Base-by-base conservation (phyloP, 192 early-diverging fungal genomes). In the Pilobolus umbonatus region DNA sequence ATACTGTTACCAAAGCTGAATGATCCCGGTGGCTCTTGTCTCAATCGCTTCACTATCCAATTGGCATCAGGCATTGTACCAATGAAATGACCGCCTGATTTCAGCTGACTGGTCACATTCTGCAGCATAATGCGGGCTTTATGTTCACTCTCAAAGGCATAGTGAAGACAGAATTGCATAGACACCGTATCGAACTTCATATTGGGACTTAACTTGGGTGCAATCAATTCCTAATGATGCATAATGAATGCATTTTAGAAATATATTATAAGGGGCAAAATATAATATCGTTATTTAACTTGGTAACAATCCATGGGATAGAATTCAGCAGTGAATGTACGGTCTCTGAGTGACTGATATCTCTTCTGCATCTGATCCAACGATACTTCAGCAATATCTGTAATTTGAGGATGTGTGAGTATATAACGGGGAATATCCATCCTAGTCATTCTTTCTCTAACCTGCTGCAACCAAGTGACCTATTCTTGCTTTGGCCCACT, bases 91-190 rank as follows among this genome's bases (percentile, higher is more conserved):
- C 94, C 97, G 21, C 89, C 93, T 11, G 74, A 57, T 5, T 70
- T 71, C 63, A 99, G 70, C 11, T 83, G 75, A 9, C 66, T 59
- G 0, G 88, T 73, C 7, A 96, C 86, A 63, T 95, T 96, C 47
- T 78, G 69, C 43, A 99, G 72, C 75, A 89, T 93, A 63, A 81
- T 82, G 6, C 88, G 73, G 0, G 86, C 93, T 64, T 88, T 92
- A 19, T 61, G 44, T 71, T 98, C 94, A 3, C 81, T 77, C 56
- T 93, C 90, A 61, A 96, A 98, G 0, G 92, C 87, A 71, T 99
- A 99, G 71, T 98, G 97, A 44, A 98, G 68, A 61, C 93, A 96
- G 68, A 99, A 99, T 64, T 99, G 97, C 69, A 90, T 87, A 36
- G 87, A 92, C n/a, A 95, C 90, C 25, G 94, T 76, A 64, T 96